Percentiles rank a stretch among this genome's conserved stretches.
phyloP scores from a whole-genome alignment of 2,329 filamentous ascomycete genomes.

The Byssochlamys sp. region DNA sequence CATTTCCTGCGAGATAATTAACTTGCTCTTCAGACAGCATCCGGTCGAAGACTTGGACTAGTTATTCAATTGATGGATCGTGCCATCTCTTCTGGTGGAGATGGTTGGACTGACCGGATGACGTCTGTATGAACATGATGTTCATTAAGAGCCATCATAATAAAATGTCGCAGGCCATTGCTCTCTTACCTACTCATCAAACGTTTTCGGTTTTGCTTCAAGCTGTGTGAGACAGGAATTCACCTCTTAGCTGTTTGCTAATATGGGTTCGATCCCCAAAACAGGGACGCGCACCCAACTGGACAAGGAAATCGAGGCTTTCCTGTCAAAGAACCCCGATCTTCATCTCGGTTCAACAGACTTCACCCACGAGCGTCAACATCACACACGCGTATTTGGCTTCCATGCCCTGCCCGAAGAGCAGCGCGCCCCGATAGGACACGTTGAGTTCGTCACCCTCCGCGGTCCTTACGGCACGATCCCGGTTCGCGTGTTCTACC shows the following conservation, averaged over 20 bases:
- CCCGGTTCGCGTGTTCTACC: slow-evolving; percentile 25
- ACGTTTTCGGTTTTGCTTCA: not conserved
- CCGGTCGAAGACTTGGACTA: not conserved
- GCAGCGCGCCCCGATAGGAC: slow-evolving; percentile 16
- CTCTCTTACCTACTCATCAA: too few species aligned
- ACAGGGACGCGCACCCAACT: not conserved
- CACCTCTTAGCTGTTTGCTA: not conserved
- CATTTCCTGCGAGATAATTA: too few species aligned
- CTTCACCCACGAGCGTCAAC: slow-evolving; percentile 14
- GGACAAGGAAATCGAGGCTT: slow-evolving; percentile 5
- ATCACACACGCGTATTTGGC: slow-evolving; percentile 22
- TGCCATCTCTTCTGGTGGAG: not conserved
- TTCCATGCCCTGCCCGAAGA: slow-evolving; percentile 17
- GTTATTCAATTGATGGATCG: not conserved
- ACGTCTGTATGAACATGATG: not conserved
- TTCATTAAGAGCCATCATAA: not conserved
- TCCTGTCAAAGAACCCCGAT: slow-evolving; percentile 11
- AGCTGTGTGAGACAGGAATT: not conserved
- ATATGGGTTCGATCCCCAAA: not conserved
- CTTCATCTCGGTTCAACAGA: slow-evolving; percentile 18
- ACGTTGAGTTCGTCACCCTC: slow-evolving; percentile 24
- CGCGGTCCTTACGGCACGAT: slow-evolving; percentile 26
- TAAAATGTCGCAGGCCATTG: not conserved
- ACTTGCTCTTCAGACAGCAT: not conserved
- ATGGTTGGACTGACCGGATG: not conserved